phyloP scores from a whole-genome alignment of 176 grass and related monocot species.

The Elaeis guineensis region DNA sequence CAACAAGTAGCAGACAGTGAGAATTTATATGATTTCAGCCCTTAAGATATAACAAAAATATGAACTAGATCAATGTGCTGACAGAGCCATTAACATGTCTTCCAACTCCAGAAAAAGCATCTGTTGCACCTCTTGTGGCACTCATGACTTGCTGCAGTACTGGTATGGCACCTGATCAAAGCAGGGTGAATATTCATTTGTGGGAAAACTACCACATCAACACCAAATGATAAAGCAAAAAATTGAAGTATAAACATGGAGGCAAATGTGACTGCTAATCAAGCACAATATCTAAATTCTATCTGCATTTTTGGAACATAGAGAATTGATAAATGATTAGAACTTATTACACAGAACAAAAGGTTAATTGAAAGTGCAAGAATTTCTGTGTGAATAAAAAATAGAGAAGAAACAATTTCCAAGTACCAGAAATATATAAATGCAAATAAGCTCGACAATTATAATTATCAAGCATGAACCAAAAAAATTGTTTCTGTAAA shows the following conservation, averaged over 20 bases:
- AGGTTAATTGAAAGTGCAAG: too few species aligned
- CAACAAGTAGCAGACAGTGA: constrained; percentile 5
- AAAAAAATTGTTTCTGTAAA: too few species aligned
- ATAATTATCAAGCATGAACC: too few species aligned
- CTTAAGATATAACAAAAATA: background rate
- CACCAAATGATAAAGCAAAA: background rate
- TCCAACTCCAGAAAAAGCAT: constrained; percentile 79
- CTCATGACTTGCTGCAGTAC: constrained; percentile 81
- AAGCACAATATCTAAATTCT: too few species aligned
- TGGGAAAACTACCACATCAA: background rate
- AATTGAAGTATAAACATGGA: background rate
- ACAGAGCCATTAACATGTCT: constrained; percentile 75
- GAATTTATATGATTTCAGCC: background rate
- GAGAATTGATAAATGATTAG: too few species aligned
- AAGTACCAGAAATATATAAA: too few species aligned
- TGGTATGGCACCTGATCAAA: constrained; percentile 60
- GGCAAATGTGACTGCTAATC: too few species aligned
- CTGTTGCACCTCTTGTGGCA: constrained; percentile 76
- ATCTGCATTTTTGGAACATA: too few species aligned
- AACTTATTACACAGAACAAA: too few species aligned
- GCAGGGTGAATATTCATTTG: background rate
- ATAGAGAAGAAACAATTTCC: too few species aligned
- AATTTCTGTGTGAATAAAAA: too few species aligned
- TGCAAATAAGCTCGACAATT: too few species aligned
- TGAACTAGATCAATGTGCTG: constrained; percentile 5